Evolutionary conservation across 495 filamentous ascomycete species (phyloP), one percentile per base, ranked within the genome.

Genomic region (Penicillium bialowiezense): DNA sequence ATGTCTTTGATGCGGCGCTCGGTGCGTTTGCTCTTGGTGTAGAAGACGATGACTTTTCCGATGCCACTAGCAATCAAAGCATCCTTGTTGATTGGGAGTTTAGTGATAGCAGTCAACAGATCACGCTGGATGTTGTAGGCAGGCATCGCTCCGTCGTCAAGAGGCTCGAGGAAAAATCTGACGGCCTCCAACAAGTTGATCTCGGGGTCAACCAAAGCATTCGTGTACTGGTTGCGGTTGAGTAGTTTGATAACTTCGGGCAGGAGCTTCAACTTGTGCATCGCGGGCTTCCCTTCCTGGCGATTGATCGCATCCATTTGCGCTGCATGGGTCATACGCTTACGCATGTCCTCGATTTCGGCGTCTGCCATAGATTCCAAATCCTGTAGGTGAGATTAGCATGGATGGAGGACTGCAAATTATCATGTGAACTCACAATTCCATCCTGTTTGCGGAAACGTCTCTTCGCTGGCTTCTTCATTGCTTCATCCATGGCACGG

Each of bases 61-160:
- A 99, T 89, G 7, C 95, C 92, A 55, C 88, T 93, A 55, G 89
- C 89, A 31, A 92, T 79, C 37, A 99, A 76, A 5, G 86, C 79
- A 53, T 97, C 93, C 51, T 95, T 96, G 60, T 87, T 86, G 59
- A 97, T 89, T 10, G 89, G 88, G 0, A 99, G 78, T 54, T 82
- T 85, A 21, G 76, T 78, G 26, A 99, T 74, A 5, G 88, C 83
- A 29, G 81, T 80, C 70, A 99, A 90, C 47, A 99, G 81, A 54
- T 97, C 90, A 39, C 89, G 89, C 73, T 99, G 95, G 62, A 99
- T 97, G 60, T 89, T 91, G 73, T 96, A 97, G 20, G 93, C 91
- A 0, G 95, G 93, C 20, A 99, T 75, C 36, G 87, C 87, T 51
- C 91, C 93, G 60, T 96, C 91, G 50, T 90, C 87, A 34, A 97